phyloP scores from a whole-genome alignment of 2,329 filamentous ascomycete genomes.

The Fusarium albosuccineum region DNA sequence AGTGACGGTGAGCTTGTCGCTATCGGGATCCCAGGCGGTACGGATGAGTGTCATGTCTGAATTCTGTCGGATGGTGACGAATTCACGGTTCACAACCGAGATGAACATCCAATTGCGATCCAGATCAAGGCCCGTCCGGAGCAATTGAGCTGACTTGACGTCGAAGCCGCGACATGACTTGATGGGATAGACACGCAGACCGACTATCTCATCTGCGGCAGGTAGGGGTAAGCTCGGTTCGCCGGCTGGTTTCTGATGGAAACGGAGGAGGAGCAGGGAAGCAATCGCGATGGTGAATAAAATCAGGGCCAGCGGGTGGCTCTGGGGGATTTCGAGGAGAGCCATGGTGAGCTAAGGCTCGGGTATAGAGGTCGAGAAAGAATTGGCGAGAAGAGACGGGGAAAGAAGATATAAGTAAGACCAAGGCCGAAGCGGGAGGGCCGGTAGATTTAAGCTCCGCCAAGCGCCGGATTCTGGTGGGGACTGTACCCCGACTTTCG shows the following conservation, averaged over 20 bases:
- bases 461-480: no score
- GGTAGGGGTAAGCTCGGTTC: constrained; percentile 21
- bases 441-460: no score
- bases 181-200: constrained; percentile 71
- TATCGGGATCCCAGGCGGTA: constrained; percentile 48
- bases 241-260: constrained; percentile 7
- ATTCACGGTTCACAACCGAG: constrained; percentile 63
- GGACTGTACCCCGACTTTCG: no score
- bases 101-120: constrained; percentile 78
- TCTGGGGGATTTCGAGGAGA: not conserved
- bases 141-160: constrained; percentile 63
- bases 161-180: constrained; percentile 75
- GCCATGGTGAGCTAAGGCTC: constrained; percentile 9
- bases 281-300: not conserved
- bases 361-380: not conserved
- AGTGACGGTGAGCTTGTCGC: constrained; percentile 62
- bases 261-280: constrained; percentile 20
- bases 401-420: no score
- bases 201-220: constrained; percentile 41
- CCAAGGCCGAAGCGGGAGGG: no score
- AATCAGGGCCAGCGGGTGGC: constrained; percentile 8
- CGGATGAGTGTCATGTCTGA: constrained; percentile 72
- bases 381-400: no score
- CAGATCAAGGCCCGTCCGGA: constrained; percentile 69
- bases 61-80: constrained; percentile 72